Base-by-base conservation (phyloP, 306 rosid species). In the Sesbania bispinosa region DNA sequence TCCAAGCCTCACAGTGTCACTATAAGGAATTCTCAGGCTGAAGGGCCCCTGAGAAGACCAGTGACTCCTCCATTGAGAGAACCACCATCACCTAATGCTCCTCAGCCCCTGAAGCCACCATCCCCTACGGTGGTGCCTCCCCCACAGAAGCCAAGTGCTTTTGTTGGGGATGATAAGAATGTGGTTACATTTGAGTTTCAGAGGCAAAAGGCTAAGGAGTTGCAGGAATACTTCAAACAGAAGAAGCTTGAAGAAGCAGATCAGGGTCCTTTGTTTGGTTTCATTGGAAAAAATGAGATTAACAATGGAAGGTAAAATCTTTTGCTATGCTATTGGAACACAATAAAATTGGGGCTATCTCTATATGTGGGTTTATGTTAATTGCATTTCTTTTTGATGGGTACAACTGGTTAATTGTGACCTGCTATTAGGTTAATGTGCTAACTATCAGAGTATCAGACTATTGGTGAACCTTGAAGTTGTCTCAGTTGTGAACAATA, bases 41-140 rank as follows among this genome's bases (percentile, higher is more conserved):
- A 92, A 55, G 96, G 96, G 13, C 98, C 98, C 62, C 45, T 92
- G 2, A 87, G 98, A 85, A 88, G 96, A 82, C 98, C 98, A 23
- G 85, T 75, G 67, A 86, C 89, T 23, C 96, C 96, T 54, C 68
- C 88, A 6, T 30, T 85, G 19, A 82, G 87, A 27, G 89, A 90
- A 35, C 88, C 93, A 24, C 58, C 92, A 26, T 23, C 67, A 2
- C 30, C 87, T 3, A 47, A 53, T 5, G 52, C 77, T 4, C 74
- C 90, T 62, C 67, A 81, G 30, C 85, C 84, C 9, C 67, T 76
- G 51, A 81, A 81, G 42, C 90, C 95, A 29, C 38, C 85, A 0
- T 83, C 81, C 2, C 47, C 82, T 26, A 9, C 42, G 3, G 62
- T 59, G 38, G 67, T 13, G 26, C 50, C 83, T 29, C 45, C 77